These are phyloP conservation scores for Cenchrus purpureus DNA, from an alignment of 176 grass and related monocot species.

Conservation along the genomic window DNA sequence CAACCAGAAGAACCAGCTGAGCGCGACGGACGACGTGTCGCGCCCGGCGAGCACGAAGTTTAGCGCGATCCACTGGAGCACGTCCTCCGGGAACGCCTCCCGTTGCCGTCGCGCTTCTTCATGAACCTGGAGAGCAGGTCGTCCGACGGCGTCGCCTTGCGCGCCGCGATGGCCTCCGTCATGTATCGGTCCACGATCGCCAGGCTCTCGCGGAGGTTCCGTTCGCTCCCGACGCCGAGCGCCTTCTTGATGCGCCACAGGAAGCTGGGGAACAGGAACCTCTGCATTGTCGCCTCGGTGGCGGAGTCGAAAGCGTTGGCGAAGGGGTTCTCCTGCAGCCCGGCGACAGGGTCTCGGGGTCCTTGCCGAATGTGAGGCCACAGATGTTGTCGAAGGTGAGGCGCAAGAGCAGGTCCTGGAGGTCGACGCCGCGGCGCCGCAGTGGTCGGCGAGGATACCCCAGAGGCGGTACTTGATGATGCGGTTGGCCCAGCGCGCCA, in stretches of 20 bases:
- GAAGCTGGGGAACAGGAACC: conserved; percentile 80
- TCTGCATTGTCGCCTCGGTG: conserved; percentile 80
- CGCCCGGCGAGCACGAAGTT: conserved; percentile 95
- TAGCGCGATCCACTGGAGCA: conserved; percentile 90
- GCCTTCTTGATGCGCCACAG: conserved; percentile 91
- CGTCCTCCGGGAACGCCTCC: conserved; percentile 75
- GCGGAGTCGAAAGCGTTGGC: conserved; percentile 85
- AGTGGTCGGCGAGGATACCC: conserved; percentile 67
- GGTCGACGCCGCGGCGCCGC: conserved; percentile 58
- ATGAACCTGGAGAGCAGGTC: conserved; percentile 92
- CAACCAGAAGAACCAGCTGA: conserved; percentile 97
- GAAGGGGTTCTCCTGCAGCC: conserved; percentile 74
- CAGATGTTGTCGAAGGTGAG: conserved; percentile 99
- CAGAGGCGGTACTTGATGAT: conserved; percentile 79
- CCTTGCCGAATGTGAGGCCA: conserved; percentile 94
- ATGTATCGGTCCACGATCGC: conserved; percentile 82
- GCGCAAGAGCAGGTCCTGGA: conserved; percentile 89
- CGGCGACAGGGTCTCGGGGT: conserved; percentile 76
- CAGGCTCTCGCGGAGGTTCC: conserved; percentile 69
- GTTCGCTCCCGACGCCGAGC: conserved; percentile 78
- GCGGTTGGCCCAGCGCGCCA: conserved; percentile 86
- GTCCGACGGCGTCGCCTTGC: conserved; percentile 77
- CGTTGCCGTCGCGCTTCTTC: conserved; percentile 77
- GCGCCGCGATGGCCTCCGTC: conserved; percentile 68
- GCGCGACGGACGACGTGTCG: conserved; percentile 93